Base-by-base conservation (phyloP, 371 early-diverging fungal genomes). In the Catenaria anguillulae region DNA sequence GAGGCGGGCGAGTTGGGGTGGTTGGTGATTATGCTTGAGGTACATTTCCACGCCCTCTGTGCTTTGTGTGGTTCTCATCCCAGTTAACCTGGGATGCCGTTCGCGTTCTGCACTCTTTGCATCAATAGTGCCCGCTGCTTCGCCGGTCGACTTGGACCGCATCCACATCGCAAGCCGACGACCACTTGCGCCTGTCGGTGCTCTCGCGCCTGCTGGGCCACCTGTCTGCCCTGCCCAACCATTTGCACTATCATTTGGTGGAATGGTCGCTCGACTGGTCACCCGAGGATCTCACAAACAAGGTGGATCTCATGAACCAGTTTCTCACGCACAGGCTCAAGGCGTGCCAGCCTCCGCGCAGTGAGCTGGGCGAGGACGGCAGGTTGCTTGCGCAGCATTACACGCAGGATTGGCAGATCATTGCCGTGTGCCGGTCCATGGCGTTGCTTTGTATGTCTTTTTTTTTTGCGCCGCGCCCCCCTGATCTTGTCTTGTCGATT, bases 381-480 rank as follows among this genome's bases (percentile, higher is more conserved):
- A 13, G 55, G 10, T 23, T 55, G 6, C 6, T 55, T 23, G 26
- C 55, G 55, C 36, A 55, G 33, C 17, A 55, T n/a, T 84, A 85
- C 68, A 82, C 85, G 68, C 75, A 78, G 8, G 92, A 93, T 67
- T 92, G 93, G 86, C 81, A 81, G 52, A 82, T 92, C 36, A 73
- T 76, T 31, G 82, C 91, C n/a, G 93, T 91, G 0, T 83, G 92
- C 29, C 71, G 89, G 29, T 84, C 88, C 10, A 93, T 94, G 94
- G 86, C 88, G 1, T 68, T 92, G 31, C 66, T 92, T 37, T 86
- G 87, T 85, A 76, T 67, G 78, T 40, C 21, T 43, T 23, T 10
- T 17, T 23, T 17, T 4, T 66, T 33, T 34, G 46, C 35, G 17
- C n/a, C n/a, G n/a, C n/a, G 19, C 34, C 42, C 21, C 35, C 33